These are phyloP conservation scores for Euphorbia tirucalli DNA, from an alignment of 345 rosid genomes.

Conservation along the genomic window DNA sequence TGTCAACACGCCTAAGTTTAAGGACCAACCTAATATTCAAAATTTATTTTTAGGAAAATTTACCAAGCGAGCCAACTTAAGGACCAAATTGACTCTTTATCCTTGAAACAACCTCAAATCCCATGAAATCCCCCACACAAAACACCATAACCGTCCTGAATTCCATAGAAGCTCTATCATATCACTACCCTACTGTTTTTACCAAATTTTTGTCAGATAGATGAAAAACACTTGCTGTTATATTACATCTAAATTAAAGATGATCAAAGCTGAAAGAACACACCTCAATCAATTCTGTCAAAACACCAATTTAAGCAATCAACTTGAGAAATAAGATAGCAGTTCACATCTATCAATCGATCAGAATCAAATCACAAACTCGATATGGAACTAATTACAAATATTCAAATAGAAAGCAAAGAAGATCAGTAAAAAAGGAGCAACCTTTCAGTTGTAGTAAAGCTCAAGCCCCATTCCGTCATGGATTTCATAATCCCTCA, in stretches of 20 bases:
- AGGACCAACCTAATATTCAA: too few species aligned
- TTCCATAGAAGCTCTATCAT: background rate
- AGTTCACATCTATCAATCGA: background rate
- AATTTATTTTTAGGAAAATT: too few species aligned
- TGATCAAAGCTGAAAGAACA: background rate
- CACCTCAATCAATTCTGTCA: background rate
- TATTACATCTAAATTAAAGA: background rate
- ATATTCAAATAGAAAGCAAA: background rate
- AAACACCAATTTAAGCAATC: background rate
- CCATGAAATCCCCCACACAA: background rate
- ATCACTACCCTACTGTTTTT: too few species aligned
- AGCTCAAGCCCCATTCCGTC: conserved; percentile 45
- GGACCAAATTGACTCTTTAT: too few species aligned
- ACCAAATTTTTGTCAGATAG: too few species aligned
- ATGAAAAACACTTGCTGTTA: too few species aligned
- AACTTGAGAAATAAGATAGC: background rate
- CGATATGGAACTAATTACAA: background rate
- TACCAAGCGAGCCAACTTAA: too few species aligned
- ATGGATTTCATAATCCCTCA: conserved; percentile 35
- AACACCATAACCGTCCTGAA: background rate
- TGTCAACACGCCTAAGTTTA: too few species aligned
- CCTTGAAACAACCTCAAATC: background rate
- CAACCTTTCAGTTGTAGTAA: conserved; percentile 28
- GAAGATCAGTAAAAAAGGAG: background rate
- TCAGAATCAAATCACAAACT: background rate